Conservation (phyloP, 768 basidiomycete genomes). For the Podaxis sp. region DNA sequence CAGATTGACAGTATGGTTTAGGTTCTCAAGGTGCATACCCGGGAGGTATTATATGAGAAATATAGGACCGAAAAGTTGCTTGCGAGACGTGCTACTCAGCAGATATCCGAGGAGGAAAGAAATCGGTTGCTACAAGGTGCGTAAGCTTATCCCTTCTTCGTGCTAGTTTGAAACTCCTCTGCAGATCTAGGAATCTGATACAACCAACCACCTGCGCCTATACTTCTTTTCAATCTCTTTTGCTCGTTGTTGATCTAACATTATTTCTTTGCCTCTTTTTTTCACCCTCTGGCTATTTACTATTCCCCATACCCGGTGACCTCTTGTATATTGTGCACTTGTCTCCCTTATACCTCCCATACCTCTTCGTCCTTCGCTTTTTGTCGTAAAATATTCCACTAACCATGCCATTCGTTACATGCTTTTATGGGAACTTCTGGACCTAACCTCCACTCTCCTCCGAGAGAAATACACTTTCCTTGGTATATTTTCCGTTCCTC, state of each 20-base stretch:
- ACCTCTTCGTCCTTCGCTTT: not conserved
- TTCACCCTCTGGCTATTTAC: conserved; percentile 15
- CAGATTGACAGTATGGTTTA: conserved; percentile 23
- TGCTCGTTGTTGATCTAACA: conserved; percentile 20
- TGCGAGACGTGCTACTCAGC: conserved; percentile 75
- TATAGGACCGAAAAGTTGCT: conserved; percentile 90
- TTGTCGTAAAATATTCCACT: not conserved
- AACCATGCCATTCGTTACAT: conserved; percentile 11
- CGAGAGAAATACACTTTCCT: not conserved
- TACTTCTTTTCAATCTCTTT: not conserved
- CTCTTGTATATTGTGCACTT: conserved; percentile 13
- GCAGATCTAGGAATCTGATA: conserved; percentile 18
- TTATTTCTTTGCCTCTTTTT: conserved; percentile 18
- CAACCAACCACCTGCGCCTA: not conserved
- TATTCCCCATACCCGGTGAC: conserved; percentile 10
- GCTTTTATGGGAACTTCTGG: conserved; percentile 10
- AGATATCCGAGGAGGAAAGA: conserved; percentile 72
- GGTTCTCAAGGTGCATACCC: conserved; percentile 79
- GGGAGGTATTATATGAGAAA: conserved; percentile 89
- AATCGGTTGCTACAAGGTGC: conserved; percentile 70
- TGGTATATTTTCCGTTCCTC: not conserved
- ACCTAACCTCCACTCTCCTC: not conserved
- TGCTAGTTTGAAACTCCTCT: not conserved
- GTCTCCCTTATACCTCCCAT: conserved; percentile 18
- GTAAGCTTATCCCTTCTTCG: conserved; percentile 14